Evolutionary conservation across 2,329 filamentous ascomycete species (phyloP), one percentile per base, ranked within the genome.

Genomic region (Arthroderma uncinatum): DNA sequence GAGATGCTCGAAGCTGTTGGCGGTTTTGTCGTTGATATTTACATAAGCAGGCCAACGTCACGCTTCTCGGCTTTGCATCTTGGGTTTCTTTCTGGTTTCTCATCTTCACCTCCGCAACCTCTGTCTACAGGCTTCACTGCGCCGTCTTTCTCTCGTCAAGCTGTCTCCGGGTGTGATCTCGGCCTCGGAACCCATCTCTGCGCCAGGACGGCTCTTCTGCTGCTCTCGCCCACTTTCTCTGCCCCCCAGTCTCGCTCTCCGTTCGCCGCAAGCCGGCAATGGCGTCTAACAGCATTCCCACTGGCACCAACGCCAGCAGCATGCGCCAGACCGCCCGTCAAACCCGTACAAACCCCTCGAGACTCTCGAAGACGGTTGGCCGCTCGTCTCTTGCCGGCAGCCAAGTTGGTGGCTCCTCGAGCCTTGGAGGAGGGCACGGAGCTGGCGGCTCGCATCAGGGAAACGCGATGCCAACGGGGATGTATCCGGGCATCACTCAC

Each of bases 401-500:
- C 10, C 59, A 52, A 33, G 42, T 48, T 8, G 28, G 53, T 19
- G 23, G 37, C 14, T 36, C 21, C 34, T 40, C 21, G 10, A 33
- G 21, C 25, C 10, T 55, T n/a, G 37, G 34, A 40, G 37, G 53
- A 25, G 28, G 40, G 21, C 40, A 9, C 25, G 34, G 33, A 34
- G 12, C 25, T 12, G 50, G 40, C 10, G 40, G 42, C 14, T 21
- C 25, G 10, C 21, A 23, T 7, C 57, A 65, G 10, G 63, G 65
- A 10, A 61, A 67, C 57, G 64, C 68, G 59, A 64, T 73, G 16
- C 71, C 73, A 37, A 71, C 74, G 54, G 75, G 74, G 39, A 83
- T 86, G 71, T 85, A 82, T 64, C 83, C 84, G 59, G 83, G 82
- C 23, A 79, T 86, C 61, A 81, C 81, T 40, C 83, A 84, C 69